Evolutionary conservation across 805 yeast genomes (phyloP).

Genomic region (Hanseniaspora taiwanica): DNA sequence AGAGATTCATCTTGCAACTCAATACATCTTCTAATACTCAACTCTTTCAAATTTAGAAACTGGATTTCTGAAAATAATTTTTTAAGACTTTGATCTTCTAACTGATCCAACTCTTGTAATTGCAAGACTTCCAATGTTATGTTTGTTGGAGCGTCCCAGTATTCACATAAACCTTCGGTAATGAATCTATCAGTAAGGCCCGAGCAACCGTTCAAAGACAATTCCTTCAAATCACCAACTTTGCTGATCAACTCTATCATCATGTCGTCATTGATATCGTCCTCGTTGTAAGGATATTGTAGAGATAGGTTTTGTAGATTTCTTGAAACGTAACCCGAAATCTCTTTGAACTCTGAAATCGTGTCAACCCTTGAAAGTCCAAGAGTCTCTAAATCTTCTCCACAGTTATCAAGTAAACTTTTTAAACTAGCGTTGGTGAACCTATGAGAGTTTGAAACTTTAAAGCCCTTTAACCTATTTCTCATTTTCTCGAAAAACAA

Average conservation of each 20-base stretch:
- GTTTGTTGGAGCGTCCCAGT: constrained; percentile 30
- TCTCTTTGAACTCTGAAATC: constrained; percentile 44
- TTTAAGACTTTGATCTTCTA: constrained; percentile 56
- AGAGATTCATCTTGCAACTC: constrained; percentile 52
- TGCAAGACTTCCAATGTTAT: constrained; percentile 40
- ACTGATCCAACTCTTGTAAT: constrained; percentile 42
- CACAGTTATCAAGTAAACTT: constrained; percentile 47
- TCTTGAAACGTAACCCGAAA: constrained; percentile 49
- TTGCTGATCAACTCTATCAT: constrained; percentile 45
- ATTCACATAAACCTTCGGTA: constrained; percentile 43
- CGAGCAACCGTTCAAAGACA: constrained; percentile 62
- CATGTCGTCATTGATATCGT: constrained; percentile 54
- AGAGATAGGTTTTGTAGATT: constrained; percentile 45
- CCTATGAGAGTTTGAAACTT: constrained; percentile 72
- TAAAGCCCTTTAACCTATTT: constrained; percentile 40
- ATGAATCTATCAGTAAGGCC: constrained; percentile 54
- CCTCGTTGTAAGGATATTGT: constrained; percentile 53
- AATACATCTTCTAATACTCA: constrained; percentile 53
- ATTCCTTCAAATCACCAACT: constrained; percentile 45
- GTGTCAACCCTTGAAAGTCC: constrained; percentile 64
- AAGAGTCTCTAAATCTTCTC: constrained; percentile 40
- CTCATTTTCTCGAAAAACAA: constrained; percentile 52
- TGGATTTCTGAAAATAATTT: constrained; percentile 36
- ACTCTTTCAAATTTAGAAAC: constrained; percentile 43
- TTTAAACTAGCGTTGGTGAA: constrained; percentile 55